Conservation (phyloP, 2,329 filamentous ascomycete genomes). For the Arachnomyces sp. region DNA sequence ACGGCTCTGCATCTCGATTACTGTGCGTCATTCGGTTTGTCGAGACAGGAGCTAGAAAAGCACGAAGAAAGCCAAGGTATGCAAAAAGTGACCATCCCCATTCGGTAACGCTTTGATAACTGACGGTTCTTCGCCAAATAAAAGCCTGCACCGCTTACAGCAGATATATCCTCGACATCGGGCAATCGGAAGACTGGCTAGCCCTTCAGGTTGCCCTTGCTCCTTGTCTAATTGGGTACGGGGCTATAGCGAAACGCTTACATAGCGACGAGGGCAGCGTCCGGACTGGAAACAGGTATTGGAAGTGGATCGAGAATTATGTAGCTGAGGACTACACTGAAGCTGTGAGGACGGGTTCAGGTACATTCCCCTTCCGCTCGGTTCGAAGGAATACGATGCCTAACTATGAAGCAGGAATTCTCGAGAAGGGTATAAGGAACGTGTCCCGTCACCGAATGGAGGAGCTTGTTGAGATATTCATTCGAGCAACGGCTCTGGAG, state of each 20-base stretch:
- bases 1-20: constrained; percentile 75
- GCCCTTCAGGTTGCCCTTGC: constrained; percentile 77
- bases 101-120: neutral
- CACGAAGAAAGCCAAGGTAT: constrained; percentile 68
- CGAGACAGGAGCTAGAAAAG: constrained; percentile 62
- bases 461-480: constrained; percentile 75
- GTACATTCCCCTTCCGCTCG: constrained; percentile 37
- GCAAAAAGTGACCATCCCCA: neutral
- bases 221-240: constrained; percentile 86
- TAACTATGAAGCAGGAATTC: constrained; percentile 47
- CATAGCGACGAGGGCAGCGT: constrained; percentile 54
- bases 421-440: constrained; percentile 66
- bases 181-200: constrained; percentile 79
- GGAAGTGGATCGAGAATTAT: constrained; percentile 89
- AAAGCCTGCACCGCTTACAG: constrained; percentile 74
- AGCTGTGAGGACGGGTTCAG: constrained; percentile 62
- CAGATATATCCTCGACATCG: constrained; percentile 80
- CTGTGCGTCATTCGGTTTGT: constrained; percentile 72
- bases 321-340: constrained; percentile 68
- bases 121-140: constrained; percentile 8
- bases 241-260: constrained; percentile 66
- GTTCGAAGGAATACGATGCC: constrained; percentile 4
- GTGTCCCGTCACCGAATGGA: constrained; percentile 71
- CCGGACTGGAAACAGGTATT: constrained; percentile 65
- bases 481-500: constrained; percentile 76